Evolutionary conservation across 2,329 filamentous ascomycete species (phyloP).

Genomic region (Kalaharituber pfeilii): DNA sequence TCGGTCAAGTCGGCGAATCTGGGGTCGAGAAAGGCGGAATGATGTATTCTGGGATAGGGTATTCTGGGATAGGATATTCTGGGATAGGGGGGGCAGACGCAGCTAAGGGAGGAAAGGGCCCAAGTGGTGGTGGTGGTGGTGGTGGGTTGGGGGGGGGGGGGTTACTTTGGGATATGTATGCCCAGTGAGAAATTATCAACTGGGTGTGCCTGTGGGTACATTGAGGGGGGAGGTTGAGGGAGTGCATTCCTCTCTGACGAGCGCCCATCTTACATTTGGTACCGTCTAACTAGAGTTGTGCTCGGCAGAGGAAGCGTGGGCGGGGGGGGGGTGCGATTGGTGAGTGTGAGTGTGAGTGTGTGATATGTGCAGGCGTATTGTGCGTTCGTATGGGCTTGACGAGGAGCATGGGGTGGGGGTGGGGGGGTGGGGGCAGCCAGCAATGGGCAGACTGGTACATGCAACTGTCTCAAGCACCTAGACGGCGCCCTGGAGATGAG

Average conservation of each 20-base stretch:
- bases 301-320: background rate
- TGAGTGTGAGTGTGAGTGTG: background rate
- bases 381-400: background rate
- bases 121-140: background rate
- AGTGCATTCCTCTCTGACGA: background rate
- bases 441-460: background rate
- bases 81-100: background rate
- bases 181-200: background rate
- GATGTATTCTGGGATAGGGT: slow-evolving; percentile 12
- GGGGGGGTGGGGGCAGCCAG: background rate
- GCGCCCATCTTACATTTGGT: background rate
- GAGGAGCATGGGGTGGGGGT: background rate
- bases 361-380: background rate
- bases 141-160: background rate
- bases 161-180: too few species aligned
- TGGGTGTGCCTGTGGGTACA: background rate
- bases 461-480: background rate
- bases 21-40: slow-evolving; percentile 15
- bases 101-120: background rate
- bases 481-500: too few species aligned
- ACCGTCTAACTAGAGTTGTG: background rate
- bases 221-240: background rate
- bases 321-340: background rate
- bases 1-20: slow-evolving; percentile 15
- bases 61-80: background rate